Evolutionary conservation across 306 rosid species (phyloP).

Genomic region (Medicago arabica): DNA sequence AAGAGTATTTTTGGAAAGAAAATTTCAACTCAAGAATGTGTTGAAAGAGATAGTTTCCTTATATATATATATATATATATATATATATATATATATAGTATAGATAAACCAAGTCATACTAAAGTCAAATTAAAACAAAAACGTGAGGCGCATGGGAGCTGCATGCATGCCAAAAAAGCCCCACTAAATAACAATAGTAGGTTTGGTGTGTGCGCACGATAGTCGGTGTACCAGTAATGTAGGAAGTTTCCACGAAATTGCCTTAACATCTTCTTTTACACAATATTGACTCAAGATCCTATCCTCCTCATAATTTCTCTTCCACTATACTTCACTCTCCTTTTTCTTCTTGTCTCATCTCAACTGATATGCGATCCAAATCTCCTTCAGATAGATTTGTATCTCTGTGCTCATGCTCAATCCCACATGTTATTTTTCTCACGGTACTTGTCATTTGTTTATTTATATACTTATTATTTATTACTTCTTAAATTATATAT

Average conservation of each 20-base stretch:
- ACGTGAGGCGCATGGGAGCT: background rate
- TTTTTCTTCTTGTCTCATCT: background rate
- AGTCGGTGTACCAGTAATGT: background rate
- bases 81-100: too few species aligned
- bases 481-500: background rate
- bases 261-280: background rate
- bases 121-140: background rate
- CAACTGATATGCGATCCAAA: background rate
- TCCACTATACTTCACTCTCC: background rate
- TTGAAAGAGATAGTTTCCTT: too few species aligned
- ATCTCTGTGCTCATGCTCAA: background rate
- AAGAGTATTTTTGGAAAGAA: too few species aligned
- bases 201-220: constrained; percentile 15
- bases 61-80: too few species aligned
- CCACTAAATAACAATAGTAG: background rate
- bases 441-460: background rate
- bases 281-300: constrained; percentile 12
- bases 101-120: background rate
- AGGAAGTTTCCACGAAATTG: constrained; percentile 43
- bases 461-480: background rate
- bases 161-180: constrained; percentile 35
- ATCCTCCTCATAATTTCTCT: background rate
- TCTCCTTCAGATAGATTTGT: background rate
- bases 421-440: constrained; percentile 13
- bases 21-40: too few species aligned